Evolutionary conservation across 2,329 filamentous ascomycete species (phyloP).

Genomic region (Scedosporium aurantiacum): DNA sequence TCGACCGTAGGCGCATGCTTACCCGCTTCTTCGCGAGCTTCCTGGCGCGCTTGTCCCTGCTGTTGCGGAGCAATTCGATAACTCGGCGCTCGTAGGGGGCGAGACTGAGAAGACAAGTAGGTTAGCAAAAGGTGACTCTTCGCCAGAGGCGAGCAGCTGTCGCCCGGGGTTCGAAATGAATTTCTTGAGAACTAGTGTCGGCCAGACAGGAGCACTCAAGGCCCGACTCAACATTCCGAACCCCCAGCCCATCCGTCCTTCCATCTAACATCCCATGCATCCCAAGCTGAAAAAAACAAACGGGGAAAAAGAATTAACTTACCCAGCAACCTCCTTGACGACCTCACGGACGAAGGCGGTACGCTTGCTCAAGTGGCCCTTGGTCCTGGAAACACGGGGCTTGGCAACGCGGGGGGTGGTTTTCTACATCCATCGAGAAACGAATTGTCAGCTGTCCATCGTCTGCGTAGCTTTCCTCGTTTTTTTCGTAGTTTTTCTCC

Average conservation of each 20-base stretch:
- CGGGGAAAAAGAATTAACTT: constrained; percentile 29
- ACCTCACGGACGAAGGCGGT: constrained; percentile 95
- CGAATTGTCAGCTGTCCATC: constrained; percentile 51
- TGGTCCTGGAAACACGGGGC: constrained; percentile 72
- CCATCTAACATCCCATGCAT: constrained; percentile 6
- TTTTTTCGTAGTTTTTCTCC: too few species aligned
- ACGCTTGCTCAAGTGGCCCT: constrained; percentile 93
- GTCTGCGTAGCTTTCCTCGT: constrained; percentile 28
- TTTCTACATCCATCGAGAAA: constrained; percentile 46
- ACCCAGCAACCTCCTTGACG: constrained; percentile 97
- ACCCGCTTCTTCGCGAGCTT: constrained; percentile 99
- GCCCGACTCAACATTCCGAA: background rate
- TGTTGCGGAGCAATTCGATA: constrained; percentile 97
- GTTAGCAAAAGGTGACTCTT: constrained; percentile 17
- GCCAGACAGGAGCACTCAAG: background rate
- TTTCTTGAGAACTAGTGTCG: background rate
- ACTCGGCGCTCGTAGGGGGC: constrained; percentile 96
- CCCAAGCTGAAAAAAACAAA: background rate
- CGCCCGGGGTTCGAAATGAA: background rate
- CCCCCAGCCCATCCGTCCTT: background rate
- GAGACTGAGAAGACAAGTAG: constrained; percentile 39
- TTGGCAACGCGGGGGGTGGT: constrained; percentile 69
- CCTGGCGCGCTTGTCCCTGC: constrained; percentile 96
- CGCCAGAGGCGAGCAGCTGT: background rate
- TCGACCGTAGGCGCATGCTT: constrained; percentile 28